These are phyloP conservation scores for Fusarium robinianum DNA, from an alignment of 2,329 filamentous ascomycete genomes.

Conservation along the genomic window DNA sequence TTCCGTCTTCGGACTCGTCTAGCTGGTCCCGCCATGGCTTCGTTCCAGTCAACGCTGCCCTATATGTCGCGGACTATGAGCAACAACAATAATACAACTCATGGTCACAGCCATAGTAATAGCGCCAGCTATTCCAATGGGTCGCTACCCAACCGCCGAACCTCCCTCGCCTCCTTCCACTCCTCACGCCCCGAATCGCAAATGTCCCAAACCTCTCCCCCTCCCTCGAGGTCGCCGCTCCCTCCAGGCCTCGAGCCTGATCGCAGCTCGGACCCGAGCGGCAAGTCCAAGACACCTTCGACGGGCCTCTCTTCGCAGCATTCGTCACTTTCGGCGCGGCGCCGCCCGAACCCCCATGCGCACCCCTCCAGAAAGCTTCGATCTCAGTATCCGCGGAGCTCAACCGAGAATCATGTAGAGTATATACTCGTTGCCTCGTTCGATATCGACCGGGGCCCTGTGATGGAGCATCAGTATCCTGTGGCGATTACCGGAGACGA, in stretches of 20 bases:
- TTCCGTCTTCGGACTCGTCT: conserved; percentile 20
- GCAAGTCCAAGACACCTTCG: conserved; percentile 63
- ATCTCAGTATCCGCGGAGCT: conserved; percentile 76
- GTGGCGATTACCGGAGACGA: conserved; percentile 95
- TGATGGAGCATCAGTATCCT: conserved; percentile 99
- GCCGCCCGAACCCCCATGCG: conserved; percentile 55
- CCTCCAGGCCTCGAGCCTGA: conserved; percentile 55
- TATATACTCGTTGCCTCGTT: conserved; percentile 98
- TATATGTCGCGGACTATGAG: conserved; percentile 45
- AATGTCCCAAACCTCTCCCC: conserved; percentile 58
- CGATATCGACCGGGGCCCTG: conserved; percentile 91
- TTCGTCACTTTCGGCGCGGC: conserved; percentile 60
- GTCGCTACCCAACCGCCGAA: conserved; percentile 44
- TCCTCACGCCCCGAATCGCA: conserved; percentile 62
- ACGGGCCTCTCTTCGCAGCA: conserved; percentile 65
- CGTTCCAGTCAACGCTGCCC: conserved; percentile 45
- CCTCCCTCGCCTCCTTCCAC: conserved; percentile 68
- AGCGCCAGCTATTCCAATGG: conserved; percentile 43
- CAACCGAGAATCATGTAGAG: conserved; percentile 91
- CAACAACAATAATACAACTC: conserved; percentile 24
- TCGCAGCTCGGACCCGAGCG: conserved; percentile 62
- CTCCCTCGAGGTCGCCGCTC: conserved; percentile 60
- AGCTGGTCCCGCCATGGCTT: conserved; percentile 30
- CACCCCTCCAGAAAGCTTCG: conserved; percentile 62
- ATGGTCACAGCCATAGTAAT: conserved; percentile 42